Evolutionary conservation across 257 asterid species (phyloP).

Genomic region (Capsicum chinense): DNA sequence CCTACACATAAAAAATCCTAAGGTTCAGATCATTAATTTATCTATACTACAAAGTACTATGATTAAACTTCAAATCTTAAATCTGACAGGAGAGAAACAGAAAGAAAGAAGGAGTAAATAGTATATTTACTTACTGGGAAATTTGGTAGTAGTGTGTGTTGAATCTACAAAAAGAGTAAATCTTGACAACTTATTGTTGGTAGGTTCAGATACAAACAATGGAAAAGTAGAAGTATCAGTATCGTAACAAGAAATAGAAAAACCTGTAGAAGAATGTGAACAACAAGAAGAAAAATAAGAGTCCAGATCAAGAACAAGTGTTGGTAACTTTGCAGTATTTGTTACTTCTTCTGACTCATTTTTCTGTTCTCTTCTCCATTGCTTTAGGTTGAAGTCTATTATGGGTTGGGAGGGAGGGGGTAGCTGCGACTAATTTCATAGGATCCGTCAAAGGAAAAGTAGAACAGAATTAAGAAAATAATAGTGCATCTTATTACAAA

Average conservation of each 20-base stretch:
- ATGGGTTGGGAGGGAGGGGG: not conserved
- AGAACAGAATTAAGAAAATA: too few relatives aligned
- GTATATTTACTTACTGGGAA: constrained; percentile 44
- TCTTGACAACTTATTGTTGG: constrained; percentile 52
- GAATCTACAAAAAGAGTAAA: constrained; percentile 36
- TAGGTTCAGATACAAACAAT: constrained; percentile 65
- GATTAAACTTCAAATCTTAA: not conserved
- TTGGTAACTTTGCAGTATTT: constrained; percentile 45
- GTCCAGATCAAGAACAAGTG: constrained; percentile 48
- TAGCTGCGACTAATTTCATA: too few relatives aligned
- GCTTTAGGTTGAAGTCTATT: constrained; percentile 83
- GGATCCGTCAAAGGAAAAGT: too few relatives aligned
- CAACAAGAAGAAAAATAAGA: not conserved
- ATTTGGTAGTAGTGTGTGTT: constrained; percentile 43
- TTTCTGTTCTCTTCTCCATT: constrained; percentile 56
- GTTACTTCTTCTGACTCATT: constrained; percentile 31
- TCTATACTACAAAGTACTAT: too few relatives aligned
- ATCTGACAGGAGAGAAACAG: rapidly evolving
- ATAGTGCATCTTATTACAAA: too few relatives aligned
- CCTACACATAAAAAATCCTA: not conserved
- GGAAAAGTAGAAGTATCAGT: constrained; percentile 52
- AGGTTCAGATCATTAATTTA: too few relatives aligned
- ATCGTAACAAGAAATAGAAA: not conserved
- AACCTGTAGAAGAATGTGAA: not conserved
- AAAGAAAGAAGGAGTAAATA: not conserved